phyloP scores from a whole-genome alignment of 192 early-diverging fungal species.

The Coemansia sp. region DNA sequence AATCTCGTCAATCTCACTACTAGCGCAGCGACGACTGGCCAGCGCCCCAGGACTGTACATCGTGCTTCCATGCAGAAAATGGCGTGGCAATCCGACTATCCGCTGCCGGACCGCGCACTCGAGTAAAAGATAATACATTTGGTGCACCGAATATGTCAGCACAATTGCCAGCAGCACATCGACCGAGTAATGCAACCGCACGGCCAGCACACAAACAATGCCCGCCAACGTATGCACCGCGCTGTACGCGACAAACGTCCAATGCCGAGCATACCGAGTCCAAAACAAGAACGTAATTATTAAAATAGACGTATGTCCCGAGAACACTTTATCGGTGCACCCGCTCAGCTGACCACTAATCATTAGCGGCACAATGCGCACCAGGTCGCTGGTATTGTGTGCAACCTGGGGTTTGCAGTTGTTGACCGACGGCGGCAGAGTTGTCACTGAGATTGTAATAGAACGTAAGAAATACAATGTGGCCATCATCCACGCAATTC shows the following conservation, averaged over 20 bases:
- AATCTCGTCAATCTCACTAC: neutral
- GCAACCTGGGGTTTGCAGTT: constrained; percentile 20
- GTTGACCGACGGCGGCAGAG: constrained; percentile 50
- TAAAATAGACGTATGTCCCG: constrained; percentile 60
- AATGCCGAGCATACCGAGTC: constrained; percentile 54
- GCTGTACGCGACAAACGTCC: constrained; percentile 42
- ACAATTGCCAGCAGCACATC: constrained; percentile 59
- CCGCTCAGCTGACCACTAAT: constrained; percentile 42
- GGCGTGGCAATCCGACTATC: neutral
- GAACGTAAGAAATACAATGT: constrained; percentile 57
- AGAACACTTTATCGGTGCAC: constrained; percentile 64
- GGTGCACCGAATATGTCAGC: constrained; percentile 57
- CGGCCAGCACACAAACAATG: constrained; percentile 54
- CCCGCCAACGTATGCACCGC: constrained; percentile 40
- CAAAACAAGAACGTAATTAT: constrained; percentile 55
- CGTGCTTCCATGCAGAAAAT: neutral
- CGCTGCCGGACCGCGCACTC: constrained; percentile 29
- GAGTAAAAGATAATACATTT: constrained; percentile 54
- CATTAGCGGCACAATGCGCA: constrained; percentile 19
- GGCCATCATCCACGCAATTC: constrained; percentile 54
- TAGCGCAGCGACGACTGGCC: neutral
- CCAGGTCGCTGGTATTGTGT: constrained; percentile 9
- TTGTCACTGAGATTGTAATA: constrained; percentile 59
- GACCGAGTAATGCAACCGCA: constrained; percentile 59
- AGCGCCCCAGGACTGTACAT: neutral